These are phyloP conservation scores for Chondrostereum purpureum DNA, from an alignment of 1,284 basidiomycete genomes.

Conservation along the genomic window DNA sequence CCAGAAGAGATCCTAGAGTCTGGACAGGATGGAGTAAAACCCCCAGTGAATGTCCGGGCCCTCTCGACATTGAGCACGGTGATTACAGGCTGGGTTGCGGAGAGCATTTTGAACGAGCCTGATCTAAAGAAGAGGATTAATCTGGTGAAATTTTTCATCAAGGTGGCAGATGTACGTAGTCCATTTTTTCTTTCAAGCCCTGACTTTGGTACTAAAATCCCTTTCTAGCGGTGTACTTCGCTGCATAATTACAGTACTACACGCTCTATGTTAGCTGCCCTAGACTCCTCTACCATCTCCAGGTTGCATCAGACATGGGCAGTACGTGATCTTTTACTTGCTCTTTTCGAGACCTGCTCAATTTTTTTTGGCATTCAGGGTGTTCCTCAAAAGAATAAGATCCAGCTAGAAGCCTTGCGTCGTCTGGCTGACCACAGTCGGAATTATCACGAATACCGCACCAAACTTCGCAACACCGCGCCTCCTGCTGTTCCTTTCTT, in stretches of 20 bases:
- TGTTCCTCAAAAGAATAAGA: conserved; percentile 78
- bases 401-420: conserved; percentile 75
- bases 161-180: conserved; percentile 81
- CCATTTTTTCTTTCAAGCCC: conserved; percentile 7
- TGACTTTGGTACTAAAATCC: conserved; percentile 22
- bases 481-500: conserved; percentile 91
- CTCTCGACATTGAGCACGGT: conserved; percentile 87
- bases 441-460: conserved; percentile 91
- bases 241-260: conserved; percentile 92
- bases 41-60: conserved; percentile 70
- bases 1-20: conserved; percentile 65
- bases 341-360: background rate
- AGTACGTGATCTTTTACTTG: conserved; percentile 37
- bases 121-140: conserved; percentile 84
- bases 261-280: conserved; percentile 86
- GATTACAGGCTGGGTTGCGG: conserved; percentile 93
- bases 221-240: conserved; percentile 68
- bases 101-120: conserved; percentile 84
- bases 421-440: conserved; percentile 84
- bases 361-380: conserved; percentile 41
- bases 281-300: conserved; percentile 92
- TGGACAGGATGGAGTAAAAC: conserved; percentile 60
- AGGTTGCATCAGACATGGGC: conserved; percentile 89
- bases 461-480: conserved; percentile 71
- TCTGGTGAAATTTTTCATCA: conserved; percentile 94